phyloP scores from a whole-genome alignment of 2,329 filamentous ascomycete species.

The Immersiporthe knoxdaviesiana region DNA sequence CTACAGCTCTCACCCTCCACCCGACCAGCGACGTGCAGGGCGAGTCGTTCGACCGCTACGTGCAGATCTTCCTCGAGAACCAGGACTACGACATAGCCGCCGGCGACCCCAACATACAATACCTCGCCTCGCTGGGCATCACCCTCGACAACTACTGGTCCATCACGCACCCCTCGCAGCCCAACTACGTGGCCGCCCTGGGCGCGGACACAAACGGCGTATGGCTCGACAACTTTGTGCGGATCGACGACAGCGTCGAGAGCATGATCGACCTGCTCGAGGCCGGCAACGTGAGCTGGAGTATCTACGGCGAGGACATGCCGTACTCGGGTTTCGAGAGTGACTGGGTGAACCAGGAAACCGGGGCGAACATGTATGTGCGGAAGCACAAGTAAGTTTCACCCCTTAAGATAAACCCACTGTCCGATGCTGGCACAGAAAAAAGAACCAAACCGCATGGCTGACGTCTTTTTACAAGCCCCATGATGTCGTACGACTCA shows the following conservation, averaged over 20 bases:
- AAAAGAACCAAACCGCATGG: neutral
- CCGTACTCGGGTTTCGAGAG: conserved; percentile 53
- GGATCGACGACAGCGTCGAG: conserved; percentile 46
- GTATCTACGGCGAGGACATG: conserved; percentile 58
- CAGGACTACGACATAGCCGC: conserved; percentile 54
- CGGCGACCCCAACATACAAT: conserved; percentile 51
- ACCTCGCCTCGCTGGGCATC: conserved; percentile 58
- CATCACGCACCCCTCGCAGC: conserved; percentile 62
- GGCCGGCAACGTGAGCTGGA: conserved; percentile 51
- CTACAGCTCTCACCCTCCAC: conserved; percentile 47
- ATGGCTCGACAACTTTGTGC: conserved; percentile 54
- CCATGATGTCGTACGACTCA: conserved; percentile 39
- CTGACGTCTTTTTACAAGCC: conserved; percentile 28
- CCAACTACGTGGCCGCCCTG: conserved; percentile 64
- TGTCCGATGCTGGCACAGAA: neutral
- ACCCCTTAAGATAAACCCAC: neutral
- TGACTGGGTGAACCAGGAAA: conserved; percentile 57
- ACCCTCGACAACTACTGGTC: conserved; percentile 57
- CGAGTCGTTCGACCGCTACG: conserved; percentile 60
- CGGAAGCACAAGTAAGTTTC: conserved; percentile 62
- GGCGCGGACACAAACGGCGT: conserved; percentile 62
- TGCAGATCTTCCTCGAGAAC: conserved; percentile 66
- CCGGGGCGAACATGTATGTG: conserved; percentile 62
- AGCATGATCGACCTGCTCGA: conserved; percentile 56
- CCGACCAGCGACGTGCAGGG: conserved; percentile 53